Base-by-base conservation (phyloP, 2,329 filamentous ascomycete species). In the Polytolypa hystricis region DNA sequence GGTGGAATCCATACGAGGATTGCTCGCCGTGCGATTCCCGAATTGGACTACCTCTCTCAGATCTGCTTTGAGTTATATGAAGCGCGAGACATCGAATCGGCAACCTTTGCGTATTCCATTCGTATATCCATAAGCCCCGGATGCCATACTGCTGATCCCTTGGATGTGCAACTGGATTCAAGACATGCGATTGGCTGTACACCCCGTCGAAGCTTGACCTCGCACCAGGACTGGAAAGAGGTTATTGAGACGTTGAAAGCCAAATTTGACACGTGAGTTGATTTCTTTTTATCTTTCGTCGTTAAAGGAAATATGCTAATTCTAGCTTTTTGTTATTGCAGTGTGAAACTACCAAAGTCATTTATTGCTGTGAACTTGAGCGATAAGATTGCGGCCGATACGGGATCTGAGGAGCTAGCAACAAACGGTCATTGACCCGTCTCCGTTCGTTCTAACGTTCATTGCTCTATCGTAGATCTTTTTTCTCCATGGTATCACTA, bases 21-120 rank as follows among this genome's bases (percentile, higher is more conserved):
- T 54, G 82, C 85, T 50, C 81, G 93, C 25, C 87, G 85, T 52
- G 86, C 84, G 27, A 98, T 98, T 45, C 91, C 91, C 0, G 91
- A 98, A 62, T 77, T 98, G 21, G 91, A 98, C 58, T 98, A 98
- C 56, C 76, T 98, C 18, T 93, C 84, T 5, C 91, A 96, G 56
- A 96, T 98, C 55, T 93, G 85, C 59, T 98, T 98, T 49, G 91
- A 98, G 65, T 71, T 98, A 18, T 98, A 98, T 62, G 91, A 98
- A 59, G 89, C 85, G 11, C 84, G 91, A 59, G 89, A 86, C 46
- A 78, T 76, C 36, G 76, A 79, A 42, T 76, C 77, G 23, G 79
- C 81, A 35, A 79, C 77, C 2, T 95, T 89, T 61, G 84, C 86
- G 37, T 98, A 98, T 62, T 91, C 81, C 53, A 98, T 98, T 56